Percentiles rank a stretch among this genome's conserved stretches.
phyloP scores from a whole-genome alignment of 2,329 filamentous ascomycete species.

The Xylariaceae sp. region DNA sequence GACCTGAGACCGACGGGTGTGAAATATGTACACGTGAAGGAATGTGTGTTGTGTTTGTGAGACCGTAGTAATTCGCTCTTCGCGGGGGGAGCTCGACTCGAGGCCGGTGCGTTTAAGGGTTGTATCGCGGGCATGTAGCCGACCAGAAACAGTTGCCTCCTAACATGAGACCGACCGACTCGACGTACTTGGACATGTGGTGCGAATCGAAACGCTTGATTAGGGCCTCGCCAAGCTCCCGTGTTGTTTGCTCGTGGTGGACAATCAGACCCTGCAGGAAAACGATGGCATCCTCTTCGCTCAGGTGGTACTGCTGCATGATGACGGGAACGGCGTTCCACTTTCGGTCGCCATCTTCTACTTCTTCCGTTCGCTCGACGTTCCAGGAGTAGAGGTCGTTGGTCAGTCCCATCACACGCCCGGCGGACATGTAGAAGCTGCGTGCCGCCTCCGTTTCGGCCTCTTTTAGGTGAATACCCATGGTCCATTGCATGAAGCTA shows the following conservation, averaged over 20 bases:
- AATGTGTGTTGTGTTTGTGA: too few relatives aligned
- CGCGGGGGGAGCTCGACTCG: not conserved
- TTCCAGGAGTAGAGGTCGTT: slow-evolving; percentile 24
- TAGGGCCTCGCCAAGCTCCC: slow-evolving; percentile 15
- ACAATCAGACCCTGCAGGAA: slow-evolving; percentile 19
- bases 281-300: slow-evolving; percentile 16
- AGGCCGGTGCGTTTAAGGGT: slow-evolving; percentile 4
- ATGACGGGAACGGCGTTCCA: slow-evolving; percentile 23
- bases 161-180: slow-evolving; percentile 19
- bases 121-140: slow-evolving; percentile 20
- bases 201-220: slow-evolving; percentile 14
- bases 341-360: slow-evolving; percentile 17
- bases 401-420: slow-evolving; percentile 21
- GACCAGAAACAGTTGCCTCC: slow-evolving; percentile 23
- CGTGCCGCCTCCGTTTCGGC: slow-evolving; percentile 18
- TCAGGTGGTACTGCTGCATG: slow-evolving; percentile 20
- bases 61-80: too few relatives aligned
- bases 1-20: not conserved
- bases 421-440: slow-evolving; percentile 20
- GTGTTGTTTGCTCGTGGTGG: slow-evolving; percentile 18
- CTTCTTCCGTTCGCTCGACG: slow-evolving; percentile 18
- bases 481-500: slow-evolving; percentile 23
- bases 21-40: not conserved
- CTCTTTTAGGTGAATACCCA: slow-evolving; percentile 19
- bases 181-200: slow-evolving; percentile 19